Evolutionary conservation across 1,284 basidiomycete species (phyloP).

Genomic region (Schizophyllum amplum): DNA sequence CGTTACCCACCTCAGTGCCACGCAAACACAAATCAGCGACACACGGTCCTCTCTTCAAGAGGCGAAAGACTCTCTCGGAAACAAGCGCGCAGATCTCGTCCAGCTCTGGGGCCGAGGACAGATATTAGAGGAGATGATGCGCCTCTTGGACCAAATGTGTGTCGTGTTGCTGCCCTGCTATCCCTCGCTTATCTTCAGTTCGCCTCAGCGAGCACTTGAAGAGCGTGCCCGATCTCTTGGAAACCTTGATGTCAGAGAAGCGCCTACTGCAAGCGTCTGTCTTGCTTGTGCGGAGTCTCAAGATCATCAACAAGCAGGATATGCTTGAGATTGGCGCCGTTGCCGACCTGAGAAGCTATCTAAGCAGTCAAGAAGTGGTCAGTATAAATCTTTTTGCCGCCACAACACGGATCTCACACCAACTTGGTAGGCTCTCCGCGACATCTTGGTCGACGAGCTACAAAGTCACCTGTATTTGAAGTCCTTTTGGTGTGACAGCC

Average conservation of each 20-base stretch:
- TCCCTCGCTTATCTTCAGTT: conserved; percentile 4
- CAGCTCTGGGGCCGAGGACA: conserved; percentile 81
- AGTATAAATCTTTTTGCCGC: conserved; percentile 26
- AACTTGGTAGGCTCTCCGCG: conserved; percentile 65
- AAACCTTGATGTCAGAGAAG: conserved; percentile 95
- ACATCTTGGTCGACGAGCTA: conserved; percentile 93
- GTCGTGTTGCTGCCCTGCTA: conserved; percentile 21
- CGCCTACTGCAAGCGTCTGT: conserved; percentile 86
- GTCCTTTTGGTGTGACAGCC: conserved; percentile 89
- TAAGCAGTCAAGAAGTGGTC: conserved; percentile 83
- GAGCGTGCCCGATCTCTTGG: conserved; percentile 85
- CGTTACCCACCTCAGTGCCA: conserved; percentile 57
- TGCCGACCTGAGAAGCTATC: conserved; percentile 82
- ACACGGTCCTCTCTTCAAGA: conserved; percentile 72
- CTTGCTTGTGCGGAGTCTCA: conserved; percentile 82
- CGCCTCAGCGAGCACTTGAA: conserved; percentile 77
- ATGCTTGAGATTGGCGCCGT: conserved; percentile 94
- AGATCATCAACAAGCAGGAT: conserved; percentile 86
- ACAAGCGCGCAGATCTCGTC: conserved; percentile 77
- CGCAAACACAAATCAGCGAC: conserved; percentile 66
- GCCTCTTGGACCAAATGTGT: conserved; percentile 85
- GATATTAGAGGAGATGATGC: conserved; percentile 85
- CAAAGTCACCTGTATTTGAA: conserved; percentile 98
- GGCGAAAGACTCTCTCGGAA: conserved; percentile 71
- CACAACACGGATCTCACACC: not conserved